phyloP scores from a whole-genome alignment of 768 basidiomycete species.

The Hericium rajendrae region DNA sequence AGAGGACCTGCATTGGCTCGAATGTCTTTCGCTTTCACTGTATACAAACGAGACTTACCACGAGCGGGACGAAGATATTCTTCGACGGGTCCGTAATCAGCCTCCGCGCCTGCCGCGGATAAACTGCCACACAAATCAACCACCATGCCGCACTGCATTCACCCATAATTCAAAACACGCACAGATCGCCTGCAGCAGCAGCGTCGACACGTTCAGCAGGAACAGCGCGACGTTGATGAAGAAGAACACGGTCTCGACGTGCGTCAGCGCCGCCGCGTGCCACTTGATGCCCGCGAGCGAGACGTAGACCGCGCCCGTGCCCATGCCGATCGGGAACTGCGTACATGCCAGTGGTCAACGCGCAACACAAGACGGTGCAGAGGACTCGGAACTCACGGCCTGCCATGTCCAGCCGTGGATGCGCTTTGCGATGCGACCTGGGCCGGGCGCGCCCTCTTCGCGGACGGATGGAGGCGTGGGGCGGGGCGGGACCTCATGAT shows the following conservation, averaged over 20 bases:
- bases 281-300: conserved; percentile 32
- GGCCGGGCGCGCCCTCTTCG: background rate
- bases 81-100: conserved; percentile 36
- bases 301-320: conserved; percentile 41
- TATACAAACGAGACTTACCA: conserved; percentile 7
- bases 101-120: conserved; percentile 32
- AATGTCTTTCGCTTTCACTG: too few relatives aligned
- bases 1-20: conserved; percentile 27
- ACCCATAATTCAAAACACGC: conserved; percentile 9
- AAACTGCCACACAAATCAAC: conserved; percentile 22
- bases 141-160: background rate
- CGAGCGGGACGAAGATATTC: conserved; percentile 33
- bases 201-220: conserved; percentile 31
- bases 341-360: conserved; percentile 20
- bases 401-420: conserved; percentile 45
- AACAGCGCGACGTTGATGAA: conserved; percentile 37
- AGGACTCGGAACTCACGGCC: conserved; percentile 27
- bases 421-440: conserved; percentile 29
- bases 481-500: too few relatives aligned
- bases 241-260: conserved; percentile 35
- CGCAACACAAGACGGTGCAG: background rate
- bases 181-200: conserved; percentile 35
- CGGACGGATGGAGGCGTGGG: background rate
- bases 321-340: conserved; percentile 42
- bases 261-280: conserved; percentile 23